Percentiles rank a stretch among this genome's conserved stretches.
Conservation (phyloP, 805 yeast genomes). For the Priceomyces melissophilus region DNA sequence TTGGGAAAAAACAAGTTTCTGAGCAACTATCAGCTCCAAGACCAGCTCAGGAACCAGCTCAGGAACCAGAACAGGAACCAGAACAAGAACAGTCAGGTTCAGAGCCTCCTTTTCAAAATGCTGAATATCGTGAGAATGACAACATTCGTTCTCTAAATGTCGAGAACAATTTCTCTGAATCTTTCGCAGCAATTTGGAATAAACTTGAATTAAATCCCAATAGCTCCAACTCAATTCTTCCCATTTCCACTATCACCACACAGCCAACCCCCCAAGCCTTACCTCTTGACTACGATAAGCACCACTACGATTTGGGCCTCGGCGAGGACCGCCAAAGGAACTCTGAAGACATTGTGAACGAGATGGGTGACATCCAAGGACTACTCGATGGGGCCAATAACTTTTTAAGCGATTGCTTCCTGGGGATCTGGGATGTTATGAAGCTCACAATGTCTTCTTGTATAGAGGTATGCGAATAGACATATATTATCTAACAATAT, state of each 20-base stretch:
- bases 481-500: background rate
- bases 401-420: conserved; percentile 14
- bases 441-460: too few relatives aligned
- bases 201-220: conserved; percentile 12
- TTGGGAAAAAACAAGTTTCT: too few relatives aligned
- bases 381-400: conserved; percentile 18
- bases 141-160: too few relatives aligned
- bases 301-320: too few relatives aligned
- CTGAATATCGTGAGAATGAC: too few relatives aligned
- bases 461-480: too few relatives aligned
- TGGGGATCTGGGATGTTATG: conserved; percentile 7
- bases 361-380: conserved; percentile 15
- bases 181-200: conserved; percentile 5
- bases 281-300: conserved; percentile 11
- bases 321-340: background rate
- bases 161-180: too few relatives aligned
- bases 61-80: background rate
- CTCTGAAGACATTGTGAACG: conserved; percentile 8
- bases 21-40: background rate
- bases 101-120: too few relatives aligned
- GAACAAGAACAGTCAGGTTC: background rate
- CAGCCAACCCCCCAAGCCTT: conserved; percentile 22
- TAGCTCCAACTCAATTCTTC: conserved; percentile 14
- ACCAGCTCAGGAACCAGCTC: background rate
- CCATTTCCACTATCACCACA: background rate